Evolutionary conservation across 177 flowering plant species (phyloP).

Genomic region (Telopea speciosissima): DNA sequence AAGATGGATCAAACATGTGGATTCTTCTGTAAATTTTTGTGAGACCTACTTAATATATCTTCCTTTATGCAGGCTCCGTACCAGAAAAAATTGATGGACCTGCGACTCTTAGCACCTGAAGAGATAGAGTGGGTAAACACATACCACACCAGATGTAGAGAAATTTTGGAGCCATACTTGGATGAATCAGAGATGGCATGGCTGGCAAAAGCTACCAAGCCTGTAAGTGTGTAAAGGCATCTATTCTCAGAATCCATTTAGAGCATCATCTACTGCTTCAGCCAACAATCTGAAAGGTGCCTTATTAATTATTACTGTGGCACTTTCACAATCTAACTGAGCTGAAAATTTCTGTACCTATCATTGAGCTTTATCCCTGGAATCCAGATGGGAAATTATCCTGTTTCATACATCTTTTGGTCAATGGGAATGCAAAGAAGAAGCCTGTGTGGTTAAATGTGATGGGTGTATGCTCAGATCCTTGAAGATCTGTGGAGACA

Average conservation of each 20-base stretch:
- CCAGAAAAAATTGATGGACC: constrained; percentile 78
- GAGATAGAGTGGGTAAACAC: constrained; percentile 88
- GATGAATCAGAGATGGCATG: constrained; percentile 63
- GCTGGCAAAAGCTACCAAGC: constrained; percentile 81
- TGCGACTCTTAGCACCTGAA: constrained; percentile 48
- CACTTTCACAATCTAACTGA: not conserved
- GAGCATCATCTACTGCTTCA: not conserved
- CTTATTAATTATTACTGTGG: not conserved
- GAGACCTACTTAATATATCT: not conserved
- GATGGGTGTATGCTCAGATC: not conserved
- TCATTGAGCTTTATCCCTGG: not conserved
- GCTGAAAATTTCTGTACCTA: not conserved
- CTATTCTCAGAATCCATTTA: not conserved
- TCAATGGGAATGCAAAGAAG: not conserved
- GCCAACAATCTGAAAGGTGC: not conserved
- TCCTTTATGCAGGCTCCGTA: constrained; percentile 68
- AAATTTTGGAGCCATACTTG: constrained; percentile 63
- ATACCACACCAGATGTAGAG: constrained; percentile 70
- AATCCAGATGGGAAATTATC: not conserved
- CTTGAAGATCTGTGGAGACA: not conserved
- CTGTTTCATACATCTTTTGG: not conserved
- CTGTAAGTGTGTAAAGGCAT: constrained; percentile 34
- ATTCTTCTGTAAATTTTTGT: no score
- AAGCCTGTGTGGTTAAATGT: not conserved
- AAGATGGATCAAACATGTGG: no score